Base-by-base conservation (phyloP, 371 early-diverging fungal genomes). In the Actinomortierella ambigua region DNA sequence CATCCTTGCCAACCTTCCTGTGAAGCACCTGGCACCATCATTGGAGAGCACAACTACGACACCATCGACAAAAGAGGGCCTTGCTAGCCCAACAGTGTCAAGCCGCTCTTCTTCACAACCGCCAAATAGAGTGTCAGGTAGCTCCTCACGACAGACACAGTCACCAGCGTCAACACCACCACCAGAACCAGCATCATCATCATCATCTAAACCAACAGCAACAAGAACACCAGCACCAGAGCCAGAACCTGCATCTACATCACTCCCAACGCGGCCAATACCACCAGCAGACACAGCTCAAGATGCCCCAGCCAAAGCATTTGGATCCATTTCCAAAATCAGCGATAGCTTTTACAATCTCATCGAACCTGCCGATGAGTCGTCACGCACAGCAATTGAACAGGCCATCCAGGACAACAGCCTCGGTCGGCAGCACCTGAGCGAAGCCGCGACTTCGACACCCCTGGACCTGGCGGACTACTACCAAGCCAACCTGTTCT, bases 401-500 rank as follows among this genome's bases (percentile, higher is more conserved):
- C 34, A 34, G 11, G 34, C 34, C 11, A 34, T 34, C 34, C 34
- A 34, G 11, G 34, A 34, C 34, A 34, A 34, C 34, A 34, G 7
- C 34, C 4, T 34, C 11, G 34, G 34, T 34, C 34, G 34, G 34
- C 34, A 34, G 34, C 34, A 34, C 34, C 34, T 34, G 34, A 34
- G 34, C 11, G 34, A 34, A 34, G 34, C 34, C 34, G 11, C 7
- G 4, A 11, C 34, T 11, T 48, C 48, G 1, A 42, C 48, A 0
- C 22, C 7, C 6, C 9, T 7, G 4, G 6, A 41, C 14, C 44
- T 57, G 11, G 4, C 47, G 27, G 61, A 55, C 3, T 61, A 61
- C n/a, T 70, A 70, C 34, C 59, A 62, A 20, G 71, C 61, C 39
- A 70, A 70, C 52, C 34, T 49, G 23, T 70, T 61, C 28, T 9